Conservation (phyloP, 176 grass and related monocot species). For the Raddia distichophylla region DNA sequence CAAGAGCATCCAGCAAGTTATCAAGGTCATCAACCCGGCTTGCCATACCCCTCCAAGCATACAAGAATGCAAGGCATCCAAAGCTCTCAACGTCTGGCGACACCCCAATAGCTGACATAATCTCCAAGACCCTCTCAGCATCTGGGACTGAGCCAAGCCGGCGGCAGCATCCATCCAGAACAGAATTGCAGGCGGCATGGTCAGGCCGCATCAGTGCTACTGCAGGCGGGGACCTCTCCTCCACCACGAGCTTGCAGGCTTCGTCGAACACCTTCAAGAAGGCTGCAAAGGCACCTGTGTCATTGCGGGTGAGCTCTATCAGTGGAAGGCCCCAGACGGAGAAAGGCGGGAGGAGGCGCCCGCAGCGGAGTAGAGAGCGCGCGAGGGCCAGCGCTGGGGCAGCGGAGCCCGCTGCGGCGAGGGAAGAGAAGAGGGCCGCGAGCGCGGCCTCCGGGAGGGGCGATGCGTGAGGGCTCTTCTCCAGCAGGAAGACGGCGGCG, state of each 20-base stretch:
- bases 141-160: constrained; percentile 58
- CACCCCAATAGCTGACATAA: constrained; percentile 69
- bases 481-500: constrained; percentile 73
- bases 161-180: constrained; percentile 80
- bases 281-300: constrained; percentile 46
- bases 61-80: constrained; percentile 82
- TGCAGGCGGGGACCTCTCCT: constrained; percentile 55
- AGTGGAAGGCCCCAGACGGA: constrained; percentile 57
- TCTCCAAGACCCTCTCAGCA: constrained; percentile 79
- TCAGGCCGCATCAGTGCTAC: constrained; percentile 64
- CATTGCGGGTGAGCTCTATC: constrained; percentile 51
- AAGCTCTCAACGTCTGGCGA: constrained; percentile 76
- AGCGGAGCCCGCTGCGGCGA: constrained; percentile 43
- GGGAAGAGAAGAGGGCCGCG: constrained; percentile 54
- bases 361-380: constrained; percentile 58
- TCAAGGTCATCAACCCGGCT: constrained; percentile 69
- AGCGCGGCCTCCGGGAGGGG: constrained; percentile 54
- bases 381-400: constrained; percentile 72
- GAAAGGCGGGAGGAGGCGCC: constrained; percentile 68
- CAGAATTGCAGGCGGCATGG: constrained; percentile 62
- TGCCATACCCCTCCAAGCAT: constrained; percentile 68
- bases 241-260: constrained; percentile 49
- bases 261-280: constrained; percentile 82
- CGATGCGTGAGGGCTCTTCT: constrained; percentile 51
- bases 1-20: constrained; percentile 82